These are phyloP conservation scores for Chenopodium album DNA, from an alignment of 148 eudicot species.

Conservation along the genomic window DNA sequence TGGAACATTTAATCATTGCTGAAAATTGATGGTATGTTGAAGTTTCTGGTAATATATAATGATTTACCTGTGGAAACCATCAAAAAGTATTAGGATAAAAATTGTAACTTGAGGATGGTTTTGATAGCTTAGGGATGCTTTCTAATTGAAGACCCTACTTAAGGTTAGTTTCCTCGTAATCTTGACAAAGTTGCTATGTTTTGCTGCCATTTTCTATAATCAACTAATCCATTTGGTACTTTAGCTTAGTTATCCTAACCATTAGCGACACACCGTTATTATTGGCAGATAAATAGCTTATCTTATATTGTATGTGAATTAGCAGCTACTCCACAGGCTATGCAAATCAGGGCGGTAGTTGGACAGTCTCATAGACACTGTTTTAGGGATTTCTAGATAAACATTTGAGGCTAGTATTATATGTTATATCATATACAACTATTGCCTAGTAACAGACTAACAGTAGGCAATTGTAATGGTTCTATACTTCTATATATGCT, in stretches of 20 bases:
- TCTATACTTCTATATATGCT: background rate
- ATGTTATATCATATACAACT: background rate
- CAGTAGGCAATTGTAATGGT: background rate
- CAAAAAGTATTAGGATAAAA: too few species aligned
- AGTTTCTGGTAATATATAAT: too few species aligned
- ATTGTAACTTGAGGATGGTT: too few species aligned
- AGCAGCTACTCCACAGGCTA: background rate
- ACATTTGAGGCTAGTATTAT: background rate
- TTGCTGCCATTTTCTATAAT: too few species aligned
- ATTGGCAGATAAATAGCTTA: background rate
- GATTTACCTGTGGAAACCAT: too few species aligned
- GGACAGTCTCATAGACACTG: background rate
- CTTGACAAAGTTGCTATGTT: too few species aligned
- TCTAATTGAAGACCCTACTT: too few species aligned
- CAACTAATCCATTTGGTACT: too few species aligned
- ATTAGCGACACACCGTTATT: background rate
- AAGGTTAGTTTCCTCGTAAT: too few species aligned
- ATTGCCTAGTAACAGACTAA: background rate
- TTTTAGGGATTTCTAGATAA: background rate
- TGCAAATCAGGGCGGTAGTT: background rate
- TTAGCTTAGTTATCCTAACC: background rate
- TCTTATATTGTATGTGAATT: background rate
- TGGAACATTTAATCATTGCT: too few species aligned
- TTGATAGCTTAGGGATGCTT: too few species aligned
- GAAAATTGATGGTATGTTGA: too few species aligned